Conservation (phyloP, 176 grass and related monocot species). For the Zizania latifolia region DNA sequence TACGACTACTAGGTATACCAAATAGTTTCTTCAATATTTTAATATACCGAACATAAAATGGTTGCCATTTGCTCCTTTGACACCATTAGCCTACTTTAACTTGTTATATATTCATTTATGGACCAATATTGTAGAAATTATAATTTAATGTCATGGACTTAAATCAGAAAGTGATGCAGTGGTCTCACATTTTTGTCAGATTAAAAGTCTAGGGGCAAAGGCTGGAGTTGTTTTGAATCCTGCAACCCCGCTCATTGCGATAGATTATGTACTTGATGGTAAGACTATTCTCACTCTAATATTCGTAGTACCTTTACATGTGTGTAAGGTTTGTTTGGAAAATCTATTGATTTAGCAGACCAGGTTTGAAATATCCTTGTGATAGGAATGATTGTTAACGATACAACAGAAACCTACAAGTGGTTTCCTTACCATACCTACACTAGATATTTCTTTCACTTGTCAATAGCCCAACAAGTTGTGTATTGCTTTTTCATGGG, state of each 20-base stretch:
- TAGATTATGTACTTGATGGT: slow-evolving; percentile 93
- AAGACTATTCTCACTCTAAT: slow-evolving; percentile 23
- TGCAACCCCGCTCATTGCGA: slow-evolving; percentile 70
- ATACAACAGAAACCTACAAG: background rate
- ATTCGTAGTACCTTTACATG: background rate
- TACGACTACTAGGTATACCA: background rate
- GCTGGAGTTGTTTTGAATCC: slow-evolving; percentile 99
- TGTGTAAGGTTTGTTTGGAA: slow-evolving; percentile 1
- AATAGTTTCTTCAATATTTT: background rate
- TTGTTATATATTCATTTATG: background rate
- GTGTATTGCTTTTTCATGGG: slow-evolving; percentile 15
- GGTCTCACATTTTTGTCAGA: slow-evolving; percentile 44
- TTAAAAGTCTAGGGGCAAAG: slow-evolving; percentile 94
- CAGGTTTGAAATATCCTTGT: background rate
- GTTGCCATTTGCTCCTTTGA: background rate
- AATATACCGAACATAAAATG: background rate
- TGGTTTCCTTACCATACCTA: slow-evolving; percentile 16
- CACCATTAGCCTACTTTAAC: background rate
- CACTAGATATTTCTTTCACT: slow-evolving; percentile 21
- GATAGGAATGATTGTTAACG: slow-evolving; percentile 1
- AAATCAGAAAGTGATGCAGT: slow-evolving; percentile 1
- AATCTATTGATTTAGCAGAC: background rate
- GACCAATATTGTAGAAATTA: background rate
- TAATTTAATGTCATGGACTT: background rate
- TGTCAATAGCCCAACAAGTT: background rate